These are phyloP conservation scores for Cercospora beticola DNA, from an alignment of 2,329 filamentous ascomycete species.

Conservation along the genomic window DNA sequence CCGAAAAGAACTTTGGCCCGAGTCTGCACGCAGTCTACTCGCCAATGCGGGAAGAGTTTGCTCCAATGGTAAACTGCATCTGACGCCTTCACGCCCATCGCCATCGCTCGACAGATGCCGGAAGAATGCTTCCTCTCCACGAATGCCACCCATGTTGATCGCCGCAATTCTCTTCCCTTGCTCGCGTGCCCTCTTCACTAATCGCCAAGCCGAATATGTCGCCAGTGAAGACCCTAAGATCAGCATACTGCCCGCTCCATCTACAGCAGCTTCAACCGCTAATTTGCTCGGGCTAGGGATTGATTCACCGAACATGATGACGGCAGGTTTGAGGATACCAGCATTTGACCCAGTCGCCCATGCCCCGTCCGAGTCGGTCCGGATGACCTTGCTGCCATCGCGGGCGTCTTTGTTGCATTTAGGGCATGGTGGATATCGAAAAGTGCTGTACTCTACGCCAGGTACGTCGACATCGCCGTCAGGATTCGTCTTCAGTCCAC, in stretches of 20 bases:
- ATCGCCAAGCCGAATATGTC: constrained; percentile 90
- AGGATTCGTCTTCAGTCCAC: constrained; percentile 80
- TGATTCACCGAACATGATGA: constrained; percentile 95
- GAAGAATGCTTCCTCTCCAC: constrained; percentile 75
- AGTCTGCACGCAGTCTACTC: constrained; percentile 24
- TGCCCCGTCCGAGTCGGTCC: constrained; percentile 77
- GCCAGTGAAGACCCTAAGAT: constrained; percentile 87
- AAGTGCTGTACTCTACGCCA: constrained; percentile 81
- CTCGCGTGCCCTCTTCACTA: constrained; percentile 80
- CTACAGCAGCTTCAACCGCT: constrained; percentile 76
- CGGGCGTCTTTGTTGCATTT: constrained; percentile 67
- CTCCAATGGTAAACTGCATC: constrained; percentile 44
- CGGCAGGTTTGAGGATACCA: constrained; percentile 86
- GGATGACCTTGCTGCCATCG: constrained; percentile 56
- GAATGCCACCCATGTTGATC: constrained; percentile 77
- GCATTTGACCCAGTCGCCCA: constrained; percentile 59
- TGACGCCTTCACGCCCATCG: constrained; percentile 41
- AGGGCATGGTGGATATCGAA: constrained; percentile 87
- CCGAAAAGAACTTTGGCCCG: constrained; percentile 8
- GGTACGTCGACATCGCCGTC: constrained; percentile 93
- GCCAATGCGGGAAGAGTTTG: constrained; percentile 41
- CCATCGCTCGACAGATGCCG: constrained; percentile 51
- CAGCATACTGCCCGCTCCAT: constrained; percentile 71
- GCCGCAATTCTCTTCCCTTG: constrained; percentile 82
- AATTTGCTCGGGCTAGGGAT: constrained; percentile 69